Base-by-base conservation (phyloP, 208 protist genomes). In the Trypanosoma rangeli region DNA sequence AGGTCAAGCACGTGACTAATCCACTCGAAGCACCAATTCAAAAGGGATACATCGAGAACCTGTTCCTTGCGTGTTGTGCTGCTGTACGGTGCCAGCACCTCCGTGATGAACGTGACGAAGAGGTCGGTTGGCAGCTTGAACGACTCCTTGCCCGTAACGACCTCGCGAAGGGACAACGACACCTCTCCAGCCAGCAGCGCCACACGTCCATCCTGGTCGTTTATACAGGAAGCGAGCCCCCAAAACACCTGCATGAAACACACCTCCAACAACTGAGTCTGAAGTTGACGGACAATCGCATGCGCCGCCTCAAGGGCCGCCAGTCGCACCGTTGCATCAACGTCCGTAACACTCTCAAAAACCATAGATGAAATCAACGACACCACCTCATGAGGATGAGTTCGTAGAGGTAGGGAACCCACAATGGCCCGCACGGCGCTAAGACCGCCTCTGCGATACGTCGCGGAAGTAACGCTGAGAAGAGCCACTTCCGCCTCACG, bases 281-380 rank as follows among this genome's bases (percentile, higher is more conserved):
- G 72, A 26, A 89, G 68, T 22, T 79, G 56, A 0, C 79, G 77
- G 29, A 89, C 70, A 37, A 92, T 66, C 12, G 79, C 77, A 68
- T 94, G 86, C 35, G 68, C 70, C 20, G 82, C 79, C 64, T 94
- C 88, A 33, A 89, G 63, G n/a, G 88, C 83, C 8, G 82, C 82
- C n/a, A 92, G 49, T 22, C 88, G 80, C 18, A 94, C 88, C 9
- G 83, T 63, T 2, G 79, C 70, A 48, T 94, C 85, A 2, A 80
- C 72, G 46, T 94, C 88, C 22, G 73, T 58, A 58, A 86, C 66
- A 37, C 75, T 78, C 33, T 70, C 61, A 53, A 85, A 74, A 16
- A 88, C 73, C 33, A 85, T 74, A 24, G 55, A 70, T 5, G 78
- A 29, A 63, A 84, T 55, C n/a, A n/a, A 50, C 13, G 57, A 42